Conservation (phyloP, 2,329 filamentous ascomycete genomes). For the Sclerotinia nivalis region DNA sequence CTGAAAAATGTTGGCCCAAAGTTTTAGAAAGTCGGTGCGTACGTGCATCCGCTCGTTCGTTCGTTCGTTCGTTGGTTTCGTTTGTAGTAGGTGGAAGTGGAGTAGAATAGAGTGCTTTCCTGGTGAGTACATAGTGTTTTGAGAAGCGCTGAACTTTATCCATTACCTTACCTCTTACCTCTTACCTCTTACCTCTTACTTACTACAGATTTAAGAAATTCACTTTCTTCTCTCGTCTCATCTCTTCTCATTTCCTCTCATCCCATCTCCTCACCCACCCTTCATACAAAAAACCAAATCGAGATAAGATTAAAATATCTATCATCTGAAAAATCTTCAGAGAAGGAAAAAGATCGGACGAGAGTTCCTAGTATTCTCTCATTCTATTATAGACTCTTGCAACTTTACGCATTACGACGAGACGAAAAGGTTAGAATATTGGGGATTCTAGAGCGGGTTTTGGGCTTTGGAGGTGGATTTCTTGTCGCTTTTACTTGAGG, state of each 20-base stretch:
- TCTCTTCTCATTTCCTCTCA: background rate
- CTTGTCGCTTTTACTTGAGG: background rate
- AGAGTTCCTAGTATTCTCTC: too few species aligned
- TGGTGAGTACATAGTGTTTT: background rate
- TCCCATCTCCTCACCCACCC: background rate
- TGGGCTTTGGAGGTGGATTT: background rate
- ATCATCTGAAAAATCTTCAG: background rate
- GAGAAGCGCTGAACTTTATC: slow-evolving; percentile 5
- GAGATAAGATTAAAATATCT: background rate
- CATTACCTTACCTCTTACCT: background rate
- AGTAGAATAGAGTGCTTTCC: background rate
- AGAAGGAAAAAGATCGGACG: background rate
- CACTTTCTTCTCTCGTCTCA: background rate
- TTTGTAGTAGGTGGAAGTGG: background rate
- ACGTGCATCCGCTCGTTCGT: too few species aligned
- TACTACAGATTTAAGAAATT: background rate
- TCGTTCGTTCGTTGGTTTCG: background rate
- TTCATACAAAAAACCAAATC: too few species aligned
- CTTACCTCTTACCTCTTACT: background rate
- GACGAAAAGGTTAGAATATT: background rate
- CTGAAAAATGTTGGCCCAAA: too few species aligned
- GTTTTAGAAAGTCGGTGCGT: too few species aligned
- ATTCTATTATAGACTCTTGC: background rate
- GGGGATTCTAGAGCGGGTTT: background rate
- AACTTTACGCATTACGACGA: background rate